Percentiles rank a stretch among this genome's conserved stretches.
These are phyloP conservation scores for Agrocybe pediades DNA, from an alignment of 768 basidiomycete genomes.

Conservation along the genomic window DNA sequence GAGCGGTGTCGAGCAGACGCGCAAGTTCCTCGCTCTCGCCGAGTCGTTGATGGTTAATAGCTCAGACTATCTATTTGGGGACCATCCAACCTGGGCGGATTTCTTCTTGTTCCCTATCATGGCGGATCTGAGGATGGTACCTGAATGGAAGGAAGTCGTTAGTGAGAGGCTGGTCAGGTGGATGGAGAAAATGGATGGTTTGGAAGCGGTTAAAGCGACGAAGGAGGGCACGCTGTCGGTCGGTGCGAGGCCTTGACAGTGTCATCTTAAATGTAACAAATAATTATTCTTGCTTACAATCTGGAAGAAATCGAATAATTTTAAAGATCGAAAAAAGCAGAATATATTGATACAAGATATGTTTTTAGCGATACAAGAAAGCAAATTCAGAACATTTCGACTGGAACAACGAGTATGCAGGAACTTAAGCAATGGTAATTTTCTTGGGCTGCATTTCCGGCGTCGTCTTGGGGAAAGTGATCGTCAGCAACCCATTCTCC, in stretches of 20 bases:
- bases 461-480: conserved; percentile 53
- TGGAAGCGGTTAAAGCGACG: conserved; percentile 28
- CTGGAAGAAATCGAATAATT: no score
- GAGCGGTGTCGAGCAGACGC: conserved; percentile 19
- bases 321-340: no score
- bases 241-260: conserved; percentile 28
- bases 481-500: conserved; percentile 52
- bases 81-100: conserved; percentile 31
- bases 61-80: conserved; percentile 28
- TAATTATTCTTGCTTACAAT: no score
- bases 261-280: no score
- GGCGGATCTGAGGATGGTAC: conserved; percentile 28
- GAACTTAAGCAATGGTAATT: conserved; percentile 29
- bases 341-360: no score
- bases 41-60: conserved; percentile 28
- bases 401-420: no score
- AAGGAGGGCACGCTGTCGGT: conserved; percentile 27
- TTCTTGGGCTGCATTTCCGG: conserved; percentile 33
- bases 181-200: conserved; percentile 27
- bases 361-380: no score
- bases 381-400: no score
- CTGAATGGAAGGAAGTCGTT: conserved; percentile 27
- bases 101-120: conserved; percentile 33
- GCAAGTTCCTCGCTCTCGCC: conserved; percentile 23
- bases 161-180: conserved; percentile 19